phyloP scores from a whole-genome alignment of 2,329 filamentous ascomycete species.

The Colletotrichum chrysophilum region DNA sequence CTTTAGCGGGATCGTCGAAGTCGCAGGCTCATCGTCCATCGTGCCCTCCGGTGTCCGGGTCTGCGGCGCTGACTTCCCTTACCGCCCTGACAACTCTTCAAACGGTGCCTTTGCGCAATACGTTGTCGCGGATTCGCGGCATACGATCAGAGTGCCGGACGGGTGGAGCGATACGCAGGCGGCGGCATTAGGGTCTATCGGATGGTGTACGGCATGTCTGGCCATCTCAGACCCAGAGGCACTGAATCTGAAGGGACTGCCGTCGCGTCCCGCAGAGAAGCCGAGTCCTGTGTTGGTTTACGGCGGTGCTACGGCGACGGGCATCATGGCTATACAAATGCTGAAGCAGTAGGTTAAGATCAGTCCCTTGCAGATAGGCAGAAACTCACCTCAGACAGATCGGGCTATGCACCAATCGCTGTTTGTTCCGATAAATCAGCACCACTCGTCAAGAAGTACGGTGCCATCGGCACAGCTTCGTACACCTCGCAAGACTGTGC shows the following conservation, averaged over 20 bases:
- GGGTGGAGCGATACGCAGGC: slow-evolving; percentile 24
- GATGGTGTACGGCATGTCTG: slow-evolving; percentile 26
- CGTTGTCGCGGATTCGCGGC: background rate
- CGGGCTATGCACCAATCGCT: background rate
- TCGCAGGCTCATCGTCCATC: background rate
- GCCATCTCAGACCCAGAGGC: background rate
- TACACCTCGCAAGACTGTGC: background rate
- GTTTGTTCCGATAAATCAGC: background rate
- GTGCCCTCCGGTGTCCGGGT: background rate
- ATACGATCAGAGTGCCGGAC: slow-evolving; percentile 24
- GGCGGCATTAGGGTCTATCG: slow-evolving; percentile 27
- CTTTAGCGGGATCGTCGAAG: slow-evolving; percentile 27
- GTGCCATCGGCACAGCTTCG: background rate
- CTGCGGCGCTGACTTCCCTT: background rate
- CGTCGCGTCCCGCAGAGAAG: slow-evolving; percentile 20
- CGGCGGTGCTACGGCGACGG: slow-evolving; percentile 31
- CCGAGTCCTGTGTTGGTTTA: slow-evolving; percentile 31
- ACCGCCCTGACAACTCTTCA: background rate
- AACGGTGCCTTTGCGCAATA: background rate
- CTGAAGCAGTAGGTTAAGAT: slow-evolving; percentile 25
- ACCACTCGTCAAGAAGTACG: background rate
- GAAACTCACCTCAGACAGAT: background rate
- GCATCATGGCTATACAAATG: slow-evolving; percentile 32
- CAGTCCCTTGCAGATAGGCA: background rate
- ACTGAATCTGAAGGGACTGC: background rate